Evolutionary conservation across 1,284 basidiomycete species (phyloP).

Genomic region (Puccinia novopanici): DNA sequence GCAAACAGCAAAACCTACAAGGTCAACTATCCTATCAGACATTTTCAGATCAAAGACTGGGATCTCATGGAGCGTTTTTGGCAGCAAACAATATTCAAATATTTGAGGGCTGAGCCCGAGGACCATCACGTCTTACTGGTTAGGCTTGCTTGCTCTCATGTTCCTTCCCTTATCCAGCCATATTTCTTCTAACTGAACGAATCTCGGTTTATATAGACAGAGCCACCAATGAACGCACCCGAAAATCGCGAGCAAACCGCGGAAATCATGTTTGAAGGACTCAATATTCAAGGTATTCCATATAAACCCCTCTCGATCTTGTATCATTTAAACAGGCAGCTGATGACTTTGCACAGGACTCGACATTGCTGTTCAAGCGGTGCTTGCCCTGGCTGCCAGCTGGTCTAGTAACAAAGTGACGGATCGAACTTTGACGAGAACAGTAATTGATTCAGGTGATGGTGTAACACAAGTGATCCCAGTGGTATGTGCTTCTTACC

Average conservation of each 20-base stretch:
- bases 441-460: slow-evolving; percentile 97
- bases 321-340: not conserved
- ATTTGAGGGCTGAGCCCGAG: slow-evolving; percentile 95
- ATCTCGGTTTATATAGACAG: slow-evolving; percentile 68
- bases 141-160: slow-evolving; percentile 59
- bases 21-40: slow-evolving; percentile 93
- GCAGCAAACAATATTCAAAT: slow-evolving; percentile 99
- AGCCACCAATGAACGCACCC: slow-evolving; percentile 95
- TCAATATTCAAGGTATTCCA: slow-evolving; percentile 77
- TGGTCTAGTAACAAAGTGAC: slow-evolving; percentile 93
- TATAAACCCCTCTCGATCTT: not conserved
- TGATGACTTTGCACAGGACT: slow-evolving; percentile 64
- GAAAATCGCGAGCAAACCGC: slow-evolving; percentile 99
- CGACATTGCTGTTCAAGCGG: slow-evolving; percentile 98
- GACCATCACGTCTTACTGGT: slow-evolving; percentile 98
- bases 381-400: slow-evolving; percentile 95
- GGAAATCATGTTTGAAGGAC: slow-evolving; percentile 99
- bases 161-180: not conserved
- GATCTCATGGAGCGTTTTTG: slow-evolving; percentile 99
- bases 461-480: slow-evolving; percentile 98
- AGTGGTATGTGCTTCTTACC: slow-evolving; percentile 64
- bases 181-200: too few relatives aligned
- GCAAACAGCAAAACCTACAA: slow-evolving; percentile 73
- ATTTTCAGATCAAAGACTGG: slow-evolving; percentile 99
- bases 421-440: slow-evolving; percentile 88